Conservation (phyloP, 768 basidiomycete genomes). For the Termitomyces sp. region DNA sequence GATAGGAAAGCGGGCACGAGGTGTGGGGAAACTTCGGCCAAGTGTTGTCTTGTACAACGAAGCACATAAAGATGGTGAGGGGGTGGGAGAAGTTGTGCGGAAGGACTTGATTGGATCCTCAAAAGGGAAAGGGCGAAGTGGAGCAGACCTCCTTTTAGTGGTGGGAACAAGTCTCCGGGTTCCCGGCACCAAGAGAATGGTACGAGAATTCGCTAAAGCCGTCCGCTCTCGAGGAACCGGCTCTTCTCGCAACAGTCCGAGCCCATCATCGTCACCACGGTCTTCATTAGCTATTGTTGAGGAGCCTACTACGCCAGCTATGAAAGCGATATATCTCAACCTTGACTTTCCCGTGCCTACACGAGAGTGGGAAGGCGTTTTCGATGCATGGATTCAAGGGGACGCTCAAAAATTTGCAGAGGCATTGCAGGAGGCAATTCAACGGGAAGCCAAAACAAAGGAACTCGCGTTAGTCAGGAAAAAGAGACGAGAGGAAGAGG, state of each 20-base stretch:
- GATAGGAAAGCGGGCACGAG: constrained; percentile 72
- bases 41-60: constrained; percentile 92
- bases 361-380: constrained; percentile 85
- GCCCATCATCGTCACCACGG: constrained; percentile 45
- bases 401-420: constrained; percentile 79
- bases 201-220: constrained; percentile 81
- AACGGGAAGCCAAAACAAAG: constrained; percentile 47
- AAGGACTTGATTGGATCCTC: constrained; percentile 71
- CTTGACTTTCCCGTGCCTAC: constrained; percentile 81
- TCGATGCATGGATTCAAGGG: constrained; percentile 86
- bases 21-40: constrained; percentile 76
- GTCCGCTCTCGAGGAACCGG: constrained; percentile 46
- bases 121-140: constrained; percentile 60
- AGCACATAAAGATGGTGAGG: constrained; percentile 79
- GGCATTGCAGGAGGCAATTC: constrained; percentile 51
- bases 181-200: constrained; percentile 88
- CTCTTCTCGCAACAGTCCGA: constrained; percentile 26
- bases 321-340: constrained; percentile 78
- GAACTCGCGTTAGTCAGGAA: constrained; percentile 51
- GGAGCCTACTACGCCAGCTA: constrained; percentile 42
- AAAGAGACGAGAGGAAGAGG: constrained; percentile 49
- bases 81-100: constrained; percentile 79
- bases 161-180: constrained; percentile 88
- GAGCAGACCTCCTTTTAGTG: constrained; percentile 81
- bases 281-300: constrained; percentile 39